Conservation (phyloP, 345 rosid genomes). For the Salix exigua region DNA sequence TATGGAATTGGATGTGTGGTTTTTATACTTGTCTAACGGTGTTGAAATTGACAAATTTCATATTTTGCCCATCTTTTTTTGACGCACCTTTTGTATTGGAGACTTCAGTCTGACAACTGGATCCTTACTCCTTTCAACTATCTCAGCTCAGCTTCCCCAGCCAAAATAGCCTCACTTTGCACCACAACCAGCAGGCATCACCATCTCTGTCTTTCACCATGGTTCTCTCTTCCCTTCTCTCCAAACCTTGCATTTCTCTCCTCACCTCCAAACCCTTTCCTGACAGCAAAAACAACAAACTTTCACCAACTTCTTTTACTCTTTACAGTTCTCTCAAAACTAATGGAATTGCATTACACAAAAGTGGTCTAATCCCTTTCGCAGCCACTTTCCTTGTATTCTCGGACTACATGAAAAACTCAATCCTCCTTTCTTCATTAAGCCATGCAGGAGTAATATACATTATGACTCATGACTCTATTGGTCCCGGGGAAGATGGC, state of each 20-base stretch:
- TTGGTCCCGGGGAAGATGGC: conserved; percentile 43
- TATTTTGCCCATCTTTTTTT: not conserved
- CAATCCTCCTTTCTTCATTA: conserved; percentile 35
- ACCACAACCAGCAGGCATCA: too few relatives aligned
- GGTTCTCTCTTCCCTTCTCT: conserved; percentile 16
- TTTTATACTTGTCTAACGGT: not conserved
- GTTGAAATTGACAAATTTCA: not conserved
- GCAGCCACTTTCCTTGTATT: conserved; percentile 36
- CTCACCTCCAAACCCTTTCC: conserved; percentile 1
- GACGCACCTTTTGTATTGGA: not conserved
- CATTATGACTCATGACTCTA: conserved; percentile 38
- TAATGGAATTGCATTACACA: conserved; percentile 35
- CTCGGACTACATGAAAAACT: conserved; percentile 37
- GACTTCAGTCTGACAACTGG: not conserved
- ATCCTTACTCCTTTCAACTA: not conserved
- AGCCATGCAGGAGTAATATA: conserved; percentile 37
- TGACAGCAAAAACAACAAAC: not conserved
- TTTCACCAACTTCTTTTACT: not conserved
- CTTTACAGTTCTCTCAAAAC: not conserved
- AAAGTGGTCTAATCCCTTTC: conserved; percentile 27
- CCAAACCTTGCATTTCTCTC: not conserved
- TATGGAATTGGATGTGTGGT: not conserved
- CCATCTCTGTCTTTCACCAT: not conserved
- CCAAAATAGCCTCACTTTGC: not conserved
- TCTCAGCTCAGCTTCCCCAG: not conserved